Evolutionary conservation across 306 rosid genomes (phyloP).

Genomic region (Cucurbita argyrosperma): DNA sequence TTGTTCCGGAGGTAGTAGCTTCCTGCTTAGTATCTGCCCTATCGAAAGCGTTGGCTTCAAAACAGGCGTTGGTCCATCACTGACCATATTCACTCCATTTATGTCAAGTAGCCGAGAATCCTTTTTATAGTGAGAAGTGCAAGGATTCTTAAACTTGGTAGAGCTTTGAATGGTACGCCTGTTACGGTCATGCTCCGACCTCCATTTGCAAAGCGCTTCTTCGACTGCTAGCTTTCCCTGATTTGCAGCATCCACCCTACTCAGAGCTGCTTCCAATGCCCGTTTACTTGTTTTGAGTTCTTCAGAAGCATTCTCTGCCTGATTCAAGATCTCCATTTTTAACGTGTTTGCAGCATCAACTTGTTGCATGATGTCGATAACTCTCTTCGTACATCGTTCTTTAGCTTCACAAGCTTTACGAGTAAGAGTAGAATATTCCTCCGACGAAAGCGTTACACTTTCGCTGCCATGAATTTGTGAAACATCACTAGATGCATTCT

Average conservation of each 20-base stretch:
- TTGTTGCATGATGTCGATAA: slow-evolving; percentile 52
- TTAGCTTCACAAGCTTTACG: slow-evolving; percentile 46
- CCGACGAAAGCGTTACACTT: slow-evolving; percentile 57
- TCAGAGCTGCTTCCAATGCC: slow-evolving; percentile 68
- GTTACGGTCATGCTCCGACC: slow-evolving; percentile 43
- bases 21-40: slow-evolving; percentile 78
- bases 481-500: slow-evolving; percentile 21
- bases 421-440: slow-evolving; percentile 52
- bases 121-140: slow-evolving; percentile 28
- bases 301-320: slow-evolving; percentile 62
- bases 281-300: slow-evolving; percentile 63
- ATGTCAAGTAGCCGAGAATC: slow-evolving; percentile 35
- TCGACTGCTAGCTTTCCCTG: slow-evolving; percentile 60
- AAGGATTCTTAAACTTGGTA: slow-evolving; percentile 54
- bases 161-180: slow-evolving; percentile 34
- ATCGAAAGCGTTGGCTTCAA: slow-evolving; percentile 63
- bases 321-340: slow-evolving; percentile 41
- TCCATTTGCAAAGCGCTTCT: slow-evolving; percentile 83
- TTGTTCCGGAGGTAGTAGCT: slow-evolving; percentile 51
- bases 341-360: slow-evolving; percentile 62
- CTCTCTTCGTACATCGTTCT: slow-evolving; percentile 46
- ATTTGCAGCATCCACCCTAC: slow-evolving; percentile 80
- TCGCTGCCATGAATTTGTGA: slow-evolving; percentile 27
- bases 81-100: slow-evolving; percentile 31
- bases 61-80: slow-evolving; percentile 29